Evolutionary conservation across 306 rosid genomes (phyloP).

Genomic region (Pueraria montana): DNA sequence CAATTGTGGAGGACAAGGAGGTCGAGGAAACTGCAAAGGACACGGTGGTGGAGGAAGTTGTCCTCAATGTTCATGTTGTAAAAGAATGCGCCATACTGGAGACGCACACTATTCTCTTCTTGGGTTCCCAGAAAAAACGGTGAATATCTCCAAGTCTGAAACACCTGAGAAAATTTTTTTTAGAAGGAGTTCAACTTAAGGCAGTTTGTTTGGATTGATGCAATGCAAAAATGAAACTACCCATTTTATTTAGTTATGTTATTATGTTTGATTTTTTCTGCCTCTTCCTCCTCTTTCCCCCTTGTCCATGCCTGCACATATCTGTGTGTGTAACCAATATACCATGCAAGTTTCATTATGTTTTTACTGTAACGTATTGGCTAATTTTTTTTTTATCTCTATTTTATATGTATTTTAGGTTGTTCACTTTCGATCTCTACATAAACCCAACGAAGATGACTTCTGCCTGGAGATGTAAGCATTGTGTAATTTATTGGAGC

Average conservation of each 20-base stretch:
- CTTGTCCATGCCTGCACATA: conserved; percentile 6
- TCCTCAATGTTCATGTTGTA: no score
- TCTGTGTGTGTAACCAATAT: background rate
- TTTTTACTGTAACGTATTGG: background rate
- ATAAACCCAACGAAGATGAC: conserved; percentile 92
- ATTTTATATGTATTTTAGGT: conserved; percentile 64
- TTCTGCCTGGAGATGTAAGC: conserved; percentile 88
- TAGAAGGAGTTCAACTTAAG: background rate
- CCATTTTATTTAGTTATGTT: background rate
- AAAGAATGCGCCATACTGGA: no score
- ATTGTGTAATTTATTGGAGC: conserved; percentile 38
- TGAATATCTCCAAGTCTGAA: no score
- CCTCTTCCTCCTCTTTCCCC: background rate
- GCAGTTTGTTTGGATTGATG: conserved; percentile 10
- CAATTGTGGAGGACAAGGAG: no score
- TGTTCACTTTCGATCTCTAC: conserved; percentile 89
- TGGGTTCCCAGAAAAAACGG: no score
- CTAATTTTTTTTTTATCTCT: conserved; percentile 32
- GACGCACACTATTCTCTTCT: no score
- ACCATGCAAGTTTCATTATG: conserved; percentile 5
- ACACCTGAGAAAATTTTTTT: no score
- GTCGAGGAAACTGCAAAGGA: no score
- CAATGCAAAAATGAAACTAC: background rate
- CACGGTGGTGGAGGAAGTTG: no score
- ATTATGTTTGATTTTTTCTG: conserved; percentile 8